Conservation (phyloP, 495 filamentous ascomycete species). For the Aspergillus wentii region DNA sequence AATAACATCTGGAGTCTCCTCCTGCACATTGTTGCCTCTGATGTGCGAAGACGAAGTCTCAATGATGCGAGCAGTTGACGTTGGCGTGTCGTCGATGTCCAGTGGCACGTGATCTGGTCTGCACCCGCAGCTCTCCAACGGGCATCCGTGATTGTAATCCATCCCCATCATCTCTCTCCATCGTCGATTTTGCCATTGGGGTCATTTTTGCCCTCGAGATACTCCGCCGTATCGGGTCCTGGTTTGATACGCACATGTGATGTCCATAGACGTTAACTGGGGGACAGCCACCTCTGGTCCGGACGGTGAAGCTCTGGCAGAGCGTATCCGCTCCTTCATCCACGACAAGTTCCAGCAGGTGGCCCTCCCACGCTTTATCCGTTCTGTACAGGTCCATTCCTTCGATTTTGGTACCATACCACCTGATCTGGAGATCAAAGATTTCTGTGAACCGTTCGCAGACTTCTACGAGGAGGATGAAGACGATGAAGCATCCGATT, state of each 20-base stretch:
- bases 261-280: constrained; percentile 99
- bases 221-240: not conserved
- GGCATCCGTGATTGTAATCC: no score
- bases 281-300: constrained; percentile 82
- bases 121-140: no score
- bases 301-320: constrained; percentile 77
- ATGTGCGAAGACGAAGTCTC: not conserved
- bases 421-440: constrained; percentile 87
- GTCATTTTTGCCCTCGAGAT: not conserved
- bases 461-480: constrained; percentile 94
- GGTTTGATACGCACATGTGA: constrained; percentile 55
- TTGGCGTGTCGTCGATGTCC: no score
- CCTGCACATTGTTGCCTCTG: not conserved
- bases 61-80: no score
- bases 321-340: constrained; percentile 85
- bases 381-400: constrained; percentile 86
- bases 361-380: constrained; percentile 89
- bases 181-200: not conserved
- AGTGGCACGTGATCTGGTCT: no score
- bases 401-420: constrained; percentile 86
- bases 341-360: constrained; percentile 93
- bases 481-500: constrained; percentile 42
- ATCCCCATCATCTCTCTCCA: no score
- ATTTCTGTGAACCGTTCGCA: constrained; percentile 89
- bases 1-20: no score